Conservation (phyloP, 208 protist genomes). For the Blastocrithidia nonstop region DNA sequence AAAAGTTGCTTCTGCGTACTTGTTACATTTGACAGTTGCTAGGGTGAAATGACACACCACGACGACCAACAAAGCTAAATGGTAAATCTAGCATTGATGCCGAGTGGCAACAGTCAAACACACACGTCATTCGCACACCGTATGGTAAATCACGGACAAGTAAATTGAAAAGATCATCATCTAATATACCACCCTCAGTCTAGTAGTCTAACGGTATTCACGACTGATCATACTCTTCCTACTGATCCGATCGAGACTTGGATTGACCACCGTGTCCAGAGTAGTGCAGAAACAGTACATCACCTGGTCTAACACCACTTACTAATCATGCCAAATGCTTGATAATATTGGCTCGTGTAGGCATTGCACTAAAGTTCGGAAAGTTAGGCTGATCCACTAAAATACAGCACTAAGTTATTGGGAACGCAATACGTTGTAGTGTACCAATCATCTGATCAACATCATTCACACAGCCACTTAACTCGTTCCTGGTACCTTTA, state of each 20-base stretch:
- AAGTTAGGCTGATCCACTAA: conserved; percentile 70
- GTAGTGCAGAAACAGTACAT: conserved; percentile 86
- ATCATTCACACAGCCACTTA: conserved; percentile 82
- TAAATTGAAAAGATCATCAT: conserved; percentile 81
- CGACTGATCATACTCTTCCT: conserved; percentile 72
- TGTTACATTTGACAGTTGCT: conserved; percentile 28
- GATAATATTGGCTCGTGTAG: conserved; percentile 73
- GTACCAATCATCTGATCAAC: conserved; percentile 59
- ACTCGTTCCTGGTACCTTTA: conserved; percentile 30
- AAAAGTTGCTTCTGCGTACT: conserved; percentile 59
- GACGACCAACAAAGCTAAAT: conserved; percentile 48
- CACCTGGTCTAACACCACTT: conserved; percentile 51
- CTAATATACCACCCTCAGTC: conserved; percentile 49
- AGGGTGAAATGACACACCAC: conserved; percentile 1
- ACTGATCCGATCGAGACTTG: conserved; percentile 18
- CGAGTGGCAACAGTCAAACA: conserved; percentile 91
- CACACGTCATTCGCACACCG: conserved; percentile 73
- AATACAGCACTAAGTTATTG: conserved; percentile 69
- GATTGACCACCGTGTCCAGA: conserved; percentile 79
- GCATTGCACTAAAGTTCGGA: conserved; percentile 49
- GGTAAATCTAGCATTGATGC: conserved; percentile 82
- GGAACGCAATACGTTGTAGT: conserved; percentile 66
- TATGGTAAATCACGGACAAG: conserved; percentile 53
- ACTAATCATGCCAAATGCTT: conserved; percentile 79
- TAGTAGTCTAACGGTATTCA: conserved; percentile 73